Evolutionary conservation across 495 filamentous ascomycete genomes (phyloP).

Genomic region (Xylaria acuta): DNA sequence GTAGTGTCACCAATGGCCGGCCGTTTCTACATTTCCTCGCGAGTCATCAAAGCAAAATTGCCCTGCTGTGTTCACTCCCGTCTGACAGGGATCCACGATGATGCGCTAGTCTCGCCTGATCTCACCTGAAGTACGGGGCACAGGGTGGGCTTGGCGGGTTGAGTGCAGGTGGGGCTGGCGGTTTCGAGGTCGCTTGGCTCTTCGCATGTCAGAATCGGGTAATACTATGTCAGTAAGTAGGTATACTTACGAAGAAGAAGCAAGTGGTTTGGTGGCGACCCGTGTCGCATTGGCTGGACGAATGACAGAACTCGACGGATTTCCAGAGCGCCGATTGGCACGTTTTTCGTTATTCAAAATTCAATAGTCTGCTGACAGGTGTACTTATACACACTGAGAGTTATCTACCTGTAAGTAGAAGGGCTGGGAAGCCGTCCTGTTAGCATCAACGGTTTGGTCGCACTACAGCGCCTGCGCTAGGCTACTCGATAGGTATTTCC

Average conservation of each 20-base stretch:
- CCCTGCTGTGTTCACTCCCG: constrained; percentile 17
- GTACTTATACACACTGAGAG: constrained; percentile 28
- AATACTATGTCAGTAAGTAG: no score
- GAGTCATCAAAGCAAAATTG: constrained; percentile 16
- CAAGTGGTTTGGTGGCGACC: constrained; percentile 28
- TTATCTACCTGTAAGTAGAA: constrained; percentile 16
- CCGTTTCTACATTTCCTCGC: background rate
- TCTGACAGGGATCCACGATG: constrained; percentile 10
- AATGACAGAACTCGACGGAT: constrained; percentile 33
- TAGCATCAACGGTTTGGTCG: background rate
- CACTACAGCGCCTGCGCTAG: background rate
- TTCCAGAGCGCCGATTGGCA: constrained; percentile 19
- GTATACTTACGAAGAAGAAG: constrained; percentile 15
- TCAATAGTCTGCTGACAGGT: constrained; percentile 39
- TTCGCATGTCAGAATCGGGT: constrained; percentile 18
- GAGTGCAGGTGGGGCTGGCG: background rate
- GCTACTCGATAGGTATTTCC: background rate
- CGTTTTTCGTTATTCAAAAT: constrained; percentile 35
- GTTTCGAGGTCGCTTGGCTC: constrained; percentile 17
- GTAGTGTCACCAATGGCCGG: background rate
- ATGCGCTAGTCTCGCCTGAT: constrained; percentile 24
- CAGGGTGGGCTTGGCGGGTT: constrained; percentile 8
- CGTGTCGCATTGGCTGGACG: constrained; percentile 37
- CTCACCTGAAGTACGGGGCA: constrained; percentile 29
- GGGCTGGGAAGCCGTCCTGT: constrained; percentile 11